Conservation (phyloP, 805 yeast species). For the Starmerella stigmatis region DNA sequence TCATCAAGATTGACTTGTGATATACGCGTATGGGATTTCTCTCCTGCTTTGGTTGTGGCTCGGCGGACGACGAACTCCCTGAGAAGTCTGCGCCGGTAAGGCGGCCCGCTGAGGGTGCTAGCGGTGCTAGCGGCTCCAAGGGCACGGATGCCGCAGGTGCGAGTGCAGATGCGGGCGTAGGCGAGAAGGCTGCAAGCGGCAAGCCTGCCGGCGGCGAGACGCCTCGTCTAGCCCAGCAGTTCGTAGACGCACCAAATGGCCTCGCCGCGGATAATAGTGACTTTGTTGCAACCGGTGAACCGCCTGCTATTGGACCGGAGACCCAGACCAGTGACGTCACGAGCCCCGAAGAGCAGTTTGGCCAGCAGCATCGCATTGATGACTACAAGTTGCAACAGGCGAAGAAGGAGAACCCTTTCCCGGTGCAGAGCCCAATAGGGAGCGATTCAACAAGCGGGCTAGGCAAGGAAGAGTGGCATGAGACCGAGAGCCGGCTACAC, state of each 20-base stretch:
- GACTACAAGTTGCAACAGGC: conserved; percentile 7
- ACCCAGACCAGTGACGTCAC: too few species aligned
- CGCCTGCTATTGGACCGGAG: too few species aligned
- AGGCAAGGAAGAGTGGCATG: not conserved
- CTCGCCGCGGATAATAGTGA: too few species aligned
- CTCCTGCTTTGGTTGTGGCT: conserved; percentile 11
- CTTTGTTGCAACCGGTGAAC: too few species aligned
- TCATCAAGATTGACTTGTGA: too few species aligned
- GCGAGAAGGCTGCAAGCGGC: too few species aligned
- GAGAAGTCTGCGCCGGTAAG: not conserved
- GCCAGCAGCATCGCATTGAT: conserved; percentile 8
- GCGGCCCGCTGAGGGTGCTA: not conserved
- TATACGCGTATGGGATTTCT: not conserved
- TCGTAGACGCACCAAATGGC: too few species aligned
- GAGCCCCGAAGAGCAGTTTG: conserved; percentile 12
- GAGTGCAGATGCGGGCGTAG: too few species aligned
- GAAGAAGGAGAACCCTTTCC: not conserved
- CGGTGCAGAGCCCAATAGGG: not conserved
- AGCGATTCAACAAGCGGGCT: not conserved
- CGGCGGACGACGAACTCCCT: not conserved
- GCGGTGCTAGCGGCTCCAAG: too few species aligned
- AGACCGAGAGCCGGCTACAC: not conserved
- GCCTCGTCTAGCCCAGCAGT: too few species aligned
- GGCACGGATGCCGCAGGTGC: too few species aligned
- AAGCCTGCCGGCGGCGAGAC: too few species aligned